Evolutionary conservation across 1,139 yeast species (phyloP).

Genomic region (Kazachstania sp.): DNA sequence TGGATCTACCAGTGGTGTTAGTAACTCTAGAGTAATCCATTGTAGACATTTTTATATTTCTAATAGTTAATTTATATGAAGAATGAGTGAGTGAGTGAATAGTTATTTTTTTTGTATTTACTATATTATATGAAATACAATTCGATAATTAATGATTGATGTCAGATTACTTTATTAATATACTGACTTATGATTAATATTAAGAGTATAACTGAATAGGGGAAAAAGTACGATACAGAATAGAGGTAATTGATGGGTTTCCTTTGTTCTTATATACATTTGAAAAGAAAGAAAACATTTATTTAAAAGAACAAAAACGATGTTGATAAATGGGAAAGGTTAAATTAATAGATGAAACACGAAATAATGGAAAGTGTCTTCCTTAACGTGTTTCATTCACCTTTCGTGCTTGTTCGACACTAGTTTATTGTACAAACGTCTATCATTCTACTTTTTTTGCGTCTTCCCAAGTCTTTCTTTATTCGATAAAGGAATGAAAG

Average conservation of each 20-base stretch:
- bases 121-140: no score
- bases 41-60: conserved; percentile 2
- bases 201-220: not conserved
- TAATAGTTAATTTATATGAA: not conserved
- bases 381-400: not conserved
- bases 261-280: not conserved
- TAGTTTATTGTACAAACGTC: not conserved
- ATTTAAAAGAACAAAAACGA: no score
- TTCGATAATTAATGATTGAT: not conserved
- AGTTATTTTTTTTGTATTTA: not conserved
- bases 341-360: not conserved
- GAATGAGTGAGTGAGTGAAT: not conserved
- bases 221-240: not conserved
- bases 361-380: not conserved
- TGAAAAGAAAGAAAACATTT: no score
- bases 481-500: not conserved
- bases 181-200: not conserved
- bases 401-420: not conserved
- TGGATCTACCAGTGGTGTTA: conserved; percentile 1
- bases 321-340: not conserved
- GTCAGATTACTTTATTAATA: not conserved
- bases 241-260: not conserved
- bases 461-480: no score
- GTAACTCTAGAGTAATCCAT: conserved; percentile 2
- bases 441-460: no score